Conservation (phyloP, 305 asterid genomes). For the Rubia tinctorum region DNA sequence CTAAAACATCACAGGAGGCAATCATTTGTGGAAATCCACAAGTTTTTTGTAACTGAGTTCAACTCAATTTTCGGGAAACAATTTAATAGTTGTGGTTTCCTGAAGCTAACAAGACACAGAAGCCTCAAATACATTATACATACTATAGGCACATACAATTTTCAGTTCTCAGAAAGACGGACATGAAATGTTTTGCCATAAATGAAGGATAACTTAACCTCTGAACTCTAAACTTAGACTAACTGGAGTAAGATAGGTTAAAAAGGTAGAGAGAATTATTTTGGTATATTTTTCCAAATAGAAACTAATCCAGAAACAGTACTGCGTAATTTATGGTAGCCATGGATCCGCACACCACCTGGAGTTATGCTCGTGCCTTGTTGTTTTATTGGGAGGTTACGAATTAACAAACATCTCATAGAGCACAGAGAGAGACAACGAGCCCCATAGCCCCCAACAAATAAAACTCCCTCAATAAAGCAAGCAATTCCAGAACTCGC, state of each 20-base stretch:
- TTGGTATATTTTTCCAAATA: background rate
- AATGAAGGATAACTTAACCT: background rate
- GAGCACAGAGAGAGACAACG: background rate
- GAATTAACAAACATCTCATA: background rate
- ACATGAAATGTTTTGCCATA: background rate
- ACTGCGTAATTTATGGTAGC: background rate
- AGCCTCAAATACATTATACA: background rate
- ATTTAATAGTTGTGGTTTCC: background rate
- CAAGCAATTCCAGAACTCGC: background rate
- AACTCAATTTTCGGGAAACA: background rate
- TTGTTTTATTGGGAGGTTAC: background rate
- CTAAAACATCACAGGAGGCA: too few relatives aligned
- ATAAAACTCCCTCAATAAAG: background rate
- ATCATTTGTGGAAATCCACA: background rate
- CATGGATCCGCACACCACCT: background rate
- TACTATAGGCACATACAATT: background rate
- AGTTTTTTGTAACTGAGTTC: background rate
- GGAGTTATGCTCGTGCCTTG: background rate
- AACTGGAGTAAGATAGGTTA: background rate
- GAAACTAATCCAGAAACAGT: background rate
- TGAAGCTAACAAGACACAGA: background rate
- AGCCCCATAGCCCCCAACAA: background rate
- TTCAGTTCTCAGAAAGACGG: background rate
- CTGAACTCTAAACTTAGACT: background rate
- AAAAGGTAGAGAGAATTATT: background rate